Percentiles rank a stretch among this genome's conserved stretches.
Conservation (phyloP, 331 rosid genomes). For the Saraca asoca region DNA sequence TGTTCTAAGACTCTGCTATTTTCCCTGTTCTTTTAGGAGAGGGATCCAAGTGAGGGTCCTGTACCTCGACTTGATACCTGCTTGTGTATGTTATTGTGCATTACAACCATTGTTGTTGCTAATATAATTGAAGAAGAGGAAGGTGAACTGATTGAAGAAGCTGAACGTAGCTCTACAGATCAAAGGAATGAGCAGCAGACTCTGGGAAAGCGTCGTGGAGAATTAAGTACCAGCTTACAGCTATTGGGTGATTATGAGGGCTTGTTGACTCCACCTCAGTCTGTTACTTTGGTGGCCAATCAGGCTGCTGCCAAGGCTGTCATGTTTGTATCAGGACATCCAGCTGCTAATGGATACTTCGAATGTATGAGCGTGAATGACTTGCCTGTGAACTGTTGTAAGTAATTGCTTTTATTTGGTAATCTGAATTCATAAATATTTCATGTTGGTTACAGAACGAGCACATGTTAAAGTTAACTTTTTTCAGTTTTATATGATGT, state of each 20-base stretch:
- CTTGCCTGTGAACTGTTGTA: constrained; percentile 67
- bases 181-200: constrained; percentile 54
- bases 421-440: constrained; percentile 29
- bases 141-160: constrained; percentile 66
- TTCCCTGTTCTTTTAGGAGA: constrained; percentile 57
- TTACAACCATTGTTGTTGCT: constrained; percentile 67
- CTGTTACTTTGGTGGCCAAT: constrained; percentile 62
- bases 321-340: constrained; percentile 62
- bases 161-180: constrained; percentile 50
- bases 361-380: constrained; percentile 57
- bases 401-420: constrained; percentile 39
- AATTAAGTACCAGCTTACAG: constrained; percentile 72
- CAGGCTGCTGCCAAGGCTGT: constrained; percentile 92
- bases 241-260: constrained; percentile 67
- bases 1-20: constrained; percentile 18
- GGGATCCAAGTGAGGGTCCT: constrained; percentile 77
- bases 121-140: constrained; percentile 86
- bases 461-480: constrained; percentile 2
- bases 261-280: constrained; percentile 72
- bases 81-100: constrained; percentile 77
- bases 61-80: constrained; percentile 79
- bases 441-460: not conserved
- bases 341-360: constrained; percentile 52
- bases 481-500: not conserved
- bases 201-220: constrained; percentile 62